Evolutionary conservation across 2,329 filamentous ascomycete genomes (phyloP).

Genomic region (Cordyceps sp.): DNA sequence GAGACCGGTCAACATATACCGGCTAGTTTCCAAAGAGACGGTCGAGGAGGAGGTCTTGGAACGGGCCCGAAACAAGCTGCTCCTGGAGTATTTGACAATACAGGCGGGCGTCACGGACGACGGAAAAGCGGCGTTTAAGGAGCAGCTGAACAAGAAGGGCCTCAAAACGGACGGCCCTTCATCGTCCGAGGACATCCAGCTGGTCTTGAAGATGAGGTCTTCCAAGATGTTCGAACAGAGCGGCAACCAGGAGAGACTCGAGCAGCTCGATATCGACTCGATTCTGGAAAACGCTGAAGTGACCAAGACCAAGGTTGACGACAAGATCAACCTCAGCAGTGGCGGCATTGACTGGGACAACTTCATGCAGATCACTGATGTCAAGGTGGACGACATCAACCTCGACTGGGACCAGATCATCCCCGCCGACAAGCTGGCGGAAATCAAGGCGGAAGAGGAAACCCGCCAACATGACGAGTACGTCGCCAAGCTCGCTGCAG

Average conservation of each 20-base stretch:
- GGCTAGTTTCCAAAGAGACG: conserved; percentile 92
- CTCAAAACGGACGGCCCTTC: conserved; percentile 63
- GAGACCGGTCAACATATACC: conserved; percentile 88
- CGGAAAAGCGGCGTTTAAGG: conserved; percentile 60
- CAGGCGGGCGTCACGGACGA: conserved; percentile 95
- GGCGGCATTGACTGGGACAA: conserved; percentile 77
- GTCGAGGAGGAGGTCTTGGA: conserved; percentile 97
- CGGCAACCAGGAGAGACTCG: conserved; percentile 87
- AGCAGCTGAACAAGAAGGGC: conserved; percentile 65
- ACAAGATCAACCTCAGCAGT: conserved; percentile 80
- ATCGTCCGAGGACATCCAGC: conserved; percentile 86
- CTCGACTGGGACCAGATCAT: conserved; percentile 98
- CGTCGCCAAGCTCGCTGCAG: conserved; percentile 64
- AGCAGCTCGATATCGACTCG: conserved; percentile 94
- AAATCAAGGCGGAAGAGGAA: conserved; percentile 79
- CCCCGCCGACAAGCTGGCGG: conserved; percentile 77
- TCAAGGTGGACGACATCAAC: conserved; percentile 68
- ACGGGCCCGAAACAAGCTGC: conserved; percentile 88
- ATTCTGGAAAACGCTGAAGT: conserved; percentile 95
- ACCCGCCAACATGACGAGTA: conserved; percentile 70
- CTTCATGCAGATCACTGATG: conserved; percentile 94
- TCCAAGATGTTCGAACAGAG: conserved; percentile 98
- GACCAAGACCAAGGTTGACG: conserved; percentile 88
- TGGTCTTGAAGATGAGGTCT: conserved; percentile 92
- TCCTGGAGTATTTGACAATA: conserved; percentile 94